These are phyloP conservation scores for Thinopyrum elongatum DNA, from an alignment of 176 grass and related monocot genomes.

Conservation along the genomic window DNA sequence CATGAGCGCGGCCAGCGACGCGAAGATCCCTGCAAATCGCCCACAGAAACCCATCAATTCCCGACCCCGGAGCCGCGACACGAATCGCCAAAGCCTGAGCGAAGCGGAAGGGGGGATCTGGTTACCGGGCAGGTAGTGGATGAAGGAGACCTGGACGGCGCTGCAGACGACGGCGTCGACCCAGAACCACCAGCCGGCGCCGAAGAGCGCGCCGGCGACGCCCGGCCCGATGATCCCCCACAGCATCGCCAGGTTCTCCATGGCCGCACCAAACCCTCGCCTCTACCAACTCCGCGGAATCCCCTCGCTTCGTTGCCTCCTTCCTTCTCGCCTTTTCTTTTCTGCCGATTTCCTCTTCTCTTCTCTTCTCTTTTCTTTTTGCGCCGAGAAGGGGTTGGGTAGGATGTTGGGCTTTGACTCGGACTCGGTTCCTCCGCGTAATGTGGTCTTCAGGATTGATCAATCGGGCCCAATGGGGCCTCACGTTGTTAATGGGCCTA, in stretches of 20 bases:
- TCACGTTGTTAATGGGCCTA: background rate
- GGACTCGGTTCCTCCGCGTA: background rate
- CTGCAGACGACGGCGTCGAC: slow-evolving; percentile 97
- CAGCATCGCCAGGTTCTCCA: slow-evolving; percentile 67
- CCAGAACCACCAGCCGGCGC: slow-evolving; percentile 97
- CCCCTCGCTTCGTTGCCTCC: background rate
- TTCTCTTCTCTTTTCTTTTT: background rate
- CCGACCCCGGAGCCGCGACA: background rate
- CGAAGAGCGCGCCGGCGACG: slow-evolving; percentile 83
- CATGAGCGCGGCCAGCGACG: slow-evolving; percentile 74
- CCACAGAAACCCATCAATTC: background rate
- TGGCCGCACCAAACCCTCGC: slow-evolving; percentile 20
- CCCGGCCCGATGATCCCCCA: slow-evolving; percentile 90
- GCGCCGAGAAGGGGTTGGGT: background rate
- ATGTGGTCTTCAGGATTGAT: background rate
- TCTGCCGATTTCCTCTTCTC: background rate
- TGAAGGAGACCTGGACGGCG: slow-evolving; percentile 72
- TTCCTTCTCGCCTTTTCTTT: background rate
- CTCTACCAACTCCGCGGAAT: slow-evolving; percentile 31
- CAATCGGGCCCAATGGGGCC: too few species aligned
- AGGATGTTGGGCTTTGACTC: background rate
- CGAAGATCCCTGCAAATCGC: slow-evolving; percentile 54
- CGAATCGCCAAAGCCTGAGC: background rate
- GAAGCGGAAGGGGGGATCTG: slow-evolving; percentile 18
- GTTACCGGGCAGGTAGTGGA: slow-evolving; percentile 91